Evolutionary conservation across 2,329 filamentous ascomycete genomes (phyloP).

Genomic region (Xylariaceae sp.): DNA sequence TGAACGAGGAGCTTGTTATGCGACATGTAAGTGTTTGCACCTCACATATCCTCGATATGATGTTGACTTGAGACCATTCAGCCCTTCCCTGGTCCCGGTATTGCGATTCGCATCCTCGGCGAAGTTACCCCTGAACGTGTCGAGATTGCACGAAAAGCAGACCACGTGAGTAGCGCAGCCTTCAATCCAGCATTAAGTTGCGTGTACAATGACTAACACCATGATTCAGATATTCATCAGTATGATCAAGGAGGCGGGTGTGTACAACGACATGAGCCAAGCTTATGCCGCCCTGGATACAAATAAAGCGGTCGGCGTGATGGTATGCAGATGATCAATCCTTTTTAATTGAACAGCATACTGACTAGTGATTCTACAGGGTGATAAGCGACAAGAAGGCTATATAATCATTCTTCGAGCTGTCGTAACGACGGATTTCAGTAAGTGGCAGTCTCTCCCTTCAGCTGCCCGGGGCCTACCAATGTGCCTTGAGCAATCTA

Average conservation of each 20-base stretch:
- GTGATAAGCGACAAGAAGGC: conserved; percentile 48
- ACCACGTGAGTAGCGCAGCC: conserved; percentile 46
- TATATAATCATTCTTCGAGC: conserved; percentile 33
- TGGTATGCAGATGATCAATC: conserved; percentile 2
- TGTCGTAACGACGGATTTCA: conserved; percentile 57
- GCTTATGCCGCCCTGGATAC: conserved; percentile 43
- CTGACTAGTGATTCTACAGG: conserved; percentile 28
- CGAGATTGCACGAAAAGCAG: conserved; percentile 72
- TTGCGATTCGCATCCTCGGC: conserved; percentile 77
- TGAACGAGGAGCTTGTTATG: conserved; percentile 51
- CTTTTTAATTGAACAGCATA: too few species aligned
- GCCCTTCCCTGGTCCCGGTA: conserved; percentile 65
- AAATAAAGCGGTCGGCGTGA: conserved; percentile 37
- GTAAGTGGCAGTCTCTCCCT: too few species aligned
- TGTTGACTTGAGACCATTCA: conserved; percentile 29
- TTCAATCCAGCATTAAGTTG: conserved; percentile 2
- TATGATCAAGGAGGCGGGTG: conserved; percentile 66
- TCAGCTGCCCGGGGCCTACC: too few species aligned
- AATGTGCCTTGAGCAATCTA: too few species aligned
- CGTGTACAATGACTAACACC: conserved; percentile 2
- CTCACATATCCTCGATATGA: not conserved
- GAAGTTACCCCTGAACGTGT: conserved; percentile 79
- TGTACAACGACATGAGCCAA: conserved; percentile 62
- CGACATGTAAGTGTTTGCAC: conserved; percentile 39
- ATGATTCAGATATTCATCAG: conserved; percentile 62